Conservation (phyloP, 805 yeast species). For the Grigorovia humatica region DNA sequence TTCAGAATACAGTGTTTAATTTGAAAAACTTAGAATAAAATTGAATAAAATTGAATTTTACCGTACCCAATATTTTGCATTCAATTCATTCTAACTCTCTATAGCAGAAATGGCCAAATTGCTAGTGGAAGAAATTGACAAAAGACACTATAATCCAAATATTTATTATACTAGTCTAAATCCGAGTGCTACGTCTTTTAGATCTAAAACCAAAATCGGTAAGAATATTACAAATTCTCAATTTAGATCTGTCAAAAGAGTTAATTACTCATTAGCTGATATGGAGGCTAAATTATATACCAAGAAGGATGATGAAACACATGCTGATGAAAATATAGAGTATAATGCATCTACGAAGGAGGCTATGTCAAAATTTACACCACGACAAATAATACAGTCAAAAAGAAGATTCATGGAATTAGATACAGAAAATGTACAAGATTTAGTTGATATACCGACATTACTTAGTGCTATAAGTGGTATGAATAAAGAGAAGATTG, state of each 20-base stretch:
- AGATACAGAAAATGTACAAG: slow-evolving; percentile 23
- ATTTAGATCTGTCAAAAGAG: slow-evolving; percentile 23
- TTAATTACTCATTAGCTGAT: slow-evolving; percentile 28
- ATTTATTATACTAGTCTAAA: slow-evolving; percentile 23
- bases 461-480: slow-evolving; percentile 24
- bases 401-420: slow-evolving; percentile 26
- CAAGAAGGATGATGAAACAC: slow-evolving; percentile 6
- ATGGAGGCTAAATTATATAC: slow-evolving; percentile 24
- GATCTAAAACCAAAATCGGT: slow-evolving; percentile 11
- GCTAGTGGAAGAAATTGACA: slow-evolving; percentile 27
- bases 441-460: slow-evolving; percentile 22
- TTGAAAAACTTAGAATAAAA: too few relatives aligned
- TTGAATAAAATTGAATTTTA: too few relatives aligned
- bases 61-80: too few relatives aligned
- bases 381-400: slow-evolving; percentile 24
- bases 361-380: slow-evolving; percentile 18
- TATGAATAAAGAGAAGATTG: slow-evolving; percentile 23
- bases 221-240: slow-evolving; percentile 12
- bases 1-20: too few relatives aligned
- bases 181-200: slow-evolving; percentile 14
- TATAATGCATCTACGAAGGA: slow-evolving; percentile 8
- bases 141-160: slow-evolving; percentile 25
- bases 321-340: slow-evolving; percentile 1
- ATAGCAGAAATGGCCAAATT: background rate
- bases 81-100: too few relatives aligned